Base-by-base conservation (phyloP, 2,329 filamentous ascomycete genomes). In the Penicillium sp. region DNA sequence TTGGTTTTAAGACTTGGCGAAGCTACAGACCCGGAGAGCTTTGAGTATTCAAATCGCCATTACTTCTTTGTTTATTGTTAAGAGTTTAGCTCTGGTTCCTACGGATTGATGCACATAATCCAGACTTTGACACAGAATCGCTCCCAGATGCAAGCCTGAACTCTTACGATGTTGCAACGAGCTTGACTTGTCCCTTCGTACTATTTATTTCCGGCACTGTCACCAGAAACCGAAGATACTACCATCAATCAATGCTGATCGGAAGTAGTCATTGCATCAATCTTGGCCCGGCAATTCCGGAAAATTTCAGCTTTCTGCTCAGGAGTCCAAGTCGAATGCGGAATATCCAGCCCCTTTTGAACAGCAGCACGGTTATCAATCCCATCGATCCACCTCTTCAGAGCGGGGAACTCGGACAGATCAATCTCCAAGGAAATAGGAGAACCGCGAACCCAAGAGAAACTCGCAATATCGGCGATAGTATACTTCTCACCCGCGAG, bases 391-490 rank as follows among this genome's bases (percentile, higher is more conserved):
- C 71, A 74, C 37, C 63, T 70, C 38, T 70, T 58, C 48, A 74
- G 26, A 5, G 68, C 64, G 1, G 70, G 72, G 47, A 63, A 74
- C 47, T 72, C 68, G 6, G 50, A 51, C 6, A 74, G 50, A 43
- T 73, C 66, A 44, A 73, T 64, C 26, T 69, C 69, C 47, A 73
- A 43, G 1, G 58, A 45, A 4, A 37, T 5, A 4, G 65, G 63
- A 1, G 50, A 66, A 32, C 44, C 46, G 1, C 64, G 63, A 7
- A 79, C 70, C 79, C 79, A 81, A 4, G 69, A 64, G 57, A 74
- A 81, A 57, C 68, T 76, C 11, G 76, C 75, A 43, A 80, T 73
- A 59, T 81, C 78, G 10, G 78, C 78, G 58, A 81, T 78, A 1
- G 74, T 79, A 57, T 75, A 79, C 57, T 78, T 79, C 31, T 71